Base-by-base conservation (phyloP, 2,329 filamentous ascomycete genomes). In the Aureobasidium sp. region DNA sequence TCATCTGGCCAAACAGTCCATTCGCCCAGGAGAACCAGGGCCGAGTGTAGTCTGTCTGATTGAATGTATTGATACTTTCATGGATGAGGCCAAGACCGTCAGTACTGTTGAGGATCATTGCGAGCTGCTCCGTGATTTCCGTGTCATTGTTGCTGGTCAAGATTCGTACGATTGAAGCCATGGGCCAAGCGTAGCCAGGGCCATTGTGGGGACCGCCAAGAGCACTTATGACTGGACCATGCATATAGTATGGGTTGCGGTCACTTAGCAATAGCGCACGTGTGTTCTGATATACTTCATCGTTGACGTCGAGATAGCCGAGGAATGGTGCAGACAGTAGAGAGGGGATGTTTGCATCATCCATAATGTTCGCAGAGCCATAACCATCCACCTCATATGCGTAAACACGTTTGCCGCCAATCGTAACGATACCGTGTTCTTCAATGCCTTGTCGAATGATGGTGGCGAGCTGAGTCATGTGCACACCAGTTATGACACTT, bases 321-420 rank as follows among this genome's bases (percentile, higher is more conserved):
- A 85, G 70, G 61, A 86, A 80, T 1, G 84, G 83, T 21, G 83
- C 76, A 1, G 80, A 79, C 35, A 87, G 74, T 3, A 87, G 74
- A 11, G 78, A 83, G 0, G 84, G 84, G 44, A 87, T 80, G 58
- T 87, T 87, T 27, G 84, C 83, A 54, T 87, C 84, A 61, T 87
- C 84, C 83, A 86, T 86, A 47, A 84, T 72, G 58, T 79, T 83
- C 51, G 66, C 64, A 12, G 63, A 63, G 39, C 68, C 68, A 59
- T 70, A 74, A 19, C 73, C 73, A 56, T 77, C 74, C 22, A 76
- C 66, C 58, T 77, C 74, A 56, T 69, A 76, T 12, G 74, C 73
- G 56, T 75, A 77, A 17, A 76, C 63, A 35, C 63, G 64, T 2
- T 56, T 63, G 1, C 66, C 61, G 17, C 68, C 66, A 5, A 66